phyloP scores from a whole-genome alignment of 2,329 filamentous ascomycete species.

The Coniochaeta sp. region DNA sequence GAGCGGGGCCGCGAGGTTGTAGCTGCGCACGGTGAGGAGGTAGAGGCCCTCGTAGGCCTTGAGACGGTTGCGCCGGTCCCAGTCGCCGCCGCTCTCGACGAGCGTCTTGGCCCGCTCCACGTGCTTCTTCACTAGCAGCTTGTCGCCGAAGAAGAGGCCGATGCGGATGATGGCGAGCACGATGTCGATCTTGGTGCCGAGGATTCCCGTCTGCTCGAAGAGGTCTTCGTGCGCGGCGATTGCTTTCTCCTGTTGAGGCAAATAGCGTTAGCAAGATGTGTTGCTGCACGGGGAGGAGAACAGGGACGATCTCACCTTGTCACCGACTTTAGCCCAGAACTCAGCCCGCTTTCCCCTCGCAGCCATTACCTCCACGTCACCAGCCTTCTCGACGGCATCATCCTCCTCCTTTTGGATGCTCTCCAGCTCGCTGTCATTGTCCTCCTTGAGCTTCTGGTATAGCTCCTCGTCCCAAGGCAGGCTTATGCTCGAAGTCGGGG shows the following conservation, averaged over 20 bases:
- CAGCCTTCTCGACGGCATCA: slow-evolving; percentile 90
- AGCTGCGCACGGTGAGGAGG: slow-evolving; percentile 84
- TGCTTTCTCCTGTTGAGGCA: slow-evolving; percentile 68
- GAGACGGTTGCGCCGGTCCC: slow-evolving; percentile 94
- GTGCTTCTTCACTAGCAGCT: slow-evolving; percentile 85
- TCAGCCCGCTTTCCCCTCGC: slow-evolving; percentile 92
- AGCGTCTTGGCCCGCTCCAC: slow-evolving; percentile 83
- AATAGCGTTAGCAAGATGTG: slow-evolving; percentile 10
- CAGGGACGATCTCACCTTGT: slow-evolving; percentile 63
- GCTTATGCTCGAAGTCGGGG: slow-evolving; percentile 54
- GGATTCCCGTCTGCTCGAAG: slow-evolving; percentile 93
- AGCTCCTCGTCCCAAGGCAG: slow-evolving; percentile 87
- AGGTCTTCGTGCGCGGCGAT: slow-evolving; percentile 87
- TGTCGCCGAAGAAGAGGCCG: slow-evolving; percentile 93
- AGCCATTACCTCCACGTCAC: slow-evolving; percentile 89
- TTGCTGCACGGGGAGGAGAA: not conserved
- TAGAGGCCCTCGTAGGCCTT: slow-evolving; percentile 98
- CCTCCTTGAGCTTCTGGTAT: slow-evolving; percentile 68
- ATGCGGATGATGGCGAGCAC: slow-evolving; percentile 94
- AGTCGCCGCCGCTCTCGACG: slow-evolving; percentile 93
- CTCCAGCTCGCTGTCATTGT: slow-evolving; percentile 73
- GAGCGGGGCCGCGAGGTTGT: slow-evolving; percentile 81
- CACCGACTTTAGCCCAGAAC: slow-evolving; percentile 90
- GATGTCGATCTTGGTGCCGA: slow-evolving; percentile 95
- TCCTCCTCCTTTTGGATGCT: slow-evolving; percentile 80